These are phyloP conservation scores for Rhexocercosporidium sp. DNA, from an alignment of 2,329 filamentous ascomycete genomes.

Conservation along the genomic window DNA sequence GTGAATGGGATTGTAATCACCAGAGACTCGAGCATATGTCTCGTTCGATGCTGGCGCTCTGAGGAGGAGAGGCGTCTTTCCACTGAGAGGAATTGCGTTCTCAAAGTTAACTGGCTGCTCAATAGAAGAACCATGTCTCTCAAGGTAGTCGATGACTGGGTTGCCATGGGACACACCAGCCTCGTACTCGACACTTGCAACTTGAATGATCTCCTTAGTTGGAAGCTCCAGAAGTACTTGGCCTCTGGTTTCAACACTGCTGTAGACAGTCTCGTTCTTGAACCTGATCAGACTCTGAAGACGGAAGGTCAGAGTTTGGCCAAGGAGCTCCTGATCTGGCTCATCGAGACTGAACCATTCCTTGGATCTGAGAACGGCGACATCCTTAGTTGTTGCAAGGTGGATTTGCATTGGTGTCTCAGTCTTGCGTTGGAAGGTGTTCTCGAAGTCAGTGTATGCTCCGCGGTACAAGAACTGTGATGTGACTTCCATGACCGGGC, in stretches of 20 bases:
- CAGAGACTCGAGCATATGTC: conserved; percentile 95
- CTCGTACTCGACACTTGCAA: conserved; percentile 96
- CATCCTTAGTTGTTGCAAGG: conserved; percentile 84
- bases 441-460: conserved; percentile 90
- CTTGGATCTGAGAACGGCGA: conserved; percentile 93
- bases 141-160: conserved; percentile 93
- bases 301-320: conserved; percentile 94
- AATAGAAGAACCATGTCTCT: conserved; percentile 88
- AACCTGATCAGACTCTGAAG: conserved; percentile 89
- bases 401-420: conserved; percentile 96
- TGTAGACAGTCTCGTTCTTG: conserved; percentile 94
- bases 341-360: conserved; percentile 95
- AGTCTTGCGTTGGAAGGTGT: conserved; percentile 97
- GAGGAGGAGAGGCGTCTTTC: conserved; percentile 85
- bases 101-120: conserved; percentile 98
- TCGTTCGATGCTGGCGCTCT: conserved; percentile 96
- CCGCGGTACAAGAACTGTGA: conserved; percentile 98
- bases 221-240: conserved; percentile 93
- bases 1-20: conserved; percentile 98
- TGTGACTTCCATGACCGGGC: conserved; percentile 96
- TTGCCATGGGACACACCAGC: conserved; percentile 92
- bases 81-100: conserved; percentile 93
- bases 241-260: conserved; percentile 87
- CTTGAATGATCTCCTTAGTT: conserved; percentile 96
- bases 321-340: conserved; percentile 82